Evolutionary conservation across 129 eudicot species (phyloP).

Genomic region (Artemisia tridentata): DNA sequence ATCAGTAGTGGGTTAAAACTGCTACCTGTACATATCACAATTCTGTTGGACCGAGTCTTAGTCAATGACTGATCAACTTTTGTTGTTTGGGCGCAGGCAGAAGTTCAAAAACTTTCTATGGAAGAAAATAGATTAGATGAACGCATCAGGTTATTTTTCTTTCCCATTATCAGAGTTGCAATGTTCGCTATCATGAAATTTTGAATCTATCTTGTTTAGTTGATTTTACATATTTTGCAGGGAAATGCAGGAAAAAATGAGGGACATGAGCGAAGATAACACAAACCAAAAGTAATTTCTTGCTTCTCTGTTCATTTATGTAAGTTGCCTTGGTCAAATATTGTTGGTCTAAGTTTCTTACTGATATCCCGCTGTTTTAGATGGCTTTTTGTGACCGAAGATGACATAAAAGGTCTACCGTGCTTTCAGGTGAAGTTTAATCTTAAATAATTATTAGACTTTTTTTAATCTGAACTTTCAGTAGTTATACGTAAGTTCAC

Average conservation of each 20-base stretch:
- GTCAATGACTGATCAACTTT: slow-evolving; percentile 11
- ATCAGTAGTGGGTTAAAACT: neutral
- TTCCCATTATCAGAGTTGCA: slow-evolving; percentile 14
- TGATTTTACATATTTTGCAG: slow-evolving; percentile 45
- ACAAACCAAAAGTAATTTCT: slow-evolving; percentile 60
- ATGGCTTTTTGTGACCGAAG: slow-evolving; percentile 98
- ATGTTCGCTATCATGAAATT: slow-evolving; percentile 18
- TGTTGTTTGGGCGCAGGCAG: slow-evolving; percentile 55
- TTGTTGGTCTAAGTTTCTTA: slow-evolving; percentile 1
- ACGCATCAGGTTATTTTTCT: slow-evolving; percentile 59
- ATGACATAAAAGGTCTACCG: slow-evolving; percentile 83
- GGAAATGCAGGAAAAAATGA: slow-evolving; percentile 87
- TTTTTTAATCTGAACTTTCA: neutral
- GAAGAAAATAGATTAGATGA: slow-evolving; percentile 88
- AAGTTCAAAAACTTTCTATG: slow-evolving; percentile 74
- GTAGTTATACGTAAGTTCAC: slow-evolving; percentile 2
- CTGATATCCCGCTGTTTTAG: slow-evolving; percentile 34
- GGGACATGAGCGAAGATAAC: slow-evolving; percentile 89
- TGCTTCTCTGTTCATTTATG: neutral
- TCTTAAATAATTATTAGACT: neutral
- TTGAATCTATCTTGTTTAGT: slow-evolving; percentile 12
- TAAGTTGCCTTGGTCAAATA: neutral
- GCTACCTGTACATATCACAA: neutral
- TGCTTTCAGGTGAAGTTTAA: slow-evolving; percentile 70
- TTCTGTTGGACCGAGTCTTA: neutral